Base-by-base conservation (phyloP, 1,284 basidiomycete species). In the Apiotrichum akiyoshidainum region DNA sequence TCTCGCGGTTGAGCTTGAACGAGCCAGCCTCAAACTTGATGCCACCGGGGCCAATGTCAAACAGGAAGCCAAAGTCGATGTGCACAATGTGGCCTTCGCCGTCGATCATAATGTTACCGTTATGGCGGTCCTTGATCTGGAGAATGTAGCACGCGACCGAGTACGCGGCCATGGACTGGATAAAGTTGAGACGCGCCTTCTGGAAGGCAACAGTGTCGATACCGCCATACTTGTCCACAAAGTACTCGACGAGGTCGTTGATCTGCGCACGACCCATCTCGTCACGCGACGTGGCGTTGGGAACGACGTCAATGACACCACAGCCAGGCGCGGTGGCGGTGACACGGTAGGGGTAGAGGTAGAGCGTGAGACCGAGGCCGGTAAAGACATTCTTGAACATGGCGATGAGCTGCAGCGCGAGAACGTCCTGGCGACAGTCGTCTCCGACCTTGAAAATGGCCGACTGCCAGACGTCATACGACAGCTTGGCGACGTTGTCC, bases 371-470 rank as follows among this genome's bases (percentile, higher is more conserved):
- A 1, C 96, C 96, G 54, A 95, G 85, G 60, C 72, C 72, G 14
- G 85, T 89, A 79, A 95, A 99, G 63, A 98, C 90, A 76, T 96
- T 98, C 80, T 99, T 99, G 84, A 99, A 96, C 92, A 99, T 98
- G 11, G 96, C 96, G 64, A 99, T 99, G 65, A 97, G 81, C 74
- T 99, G 96, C 56, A 99, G 81, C 0, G 96, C 96, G 42, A 99
- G 83, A 21, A 98, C 89, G 69, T 99, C 96, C 78, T 99, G 96
- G 46, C 96, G 86, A 77, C 96, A 99, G 74, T 99, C 96, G 74
- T 99, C 96, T 54, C 96, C 96, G 60, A 99, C 96, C 81, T 99
- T 99, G 86, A 99, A 99, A 64, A 99, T 99, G 10, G 96, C 96
- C 65, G 91, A 88, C 69, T 98, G 92, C 95, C 93, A 98, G 46